A percentile compares a stretch with the other conserved stretches of the same genome.
Conservation (phyloP, 2,329 filamentous ascomycete genomes). For the Mycogone perniciosa region DNA sequence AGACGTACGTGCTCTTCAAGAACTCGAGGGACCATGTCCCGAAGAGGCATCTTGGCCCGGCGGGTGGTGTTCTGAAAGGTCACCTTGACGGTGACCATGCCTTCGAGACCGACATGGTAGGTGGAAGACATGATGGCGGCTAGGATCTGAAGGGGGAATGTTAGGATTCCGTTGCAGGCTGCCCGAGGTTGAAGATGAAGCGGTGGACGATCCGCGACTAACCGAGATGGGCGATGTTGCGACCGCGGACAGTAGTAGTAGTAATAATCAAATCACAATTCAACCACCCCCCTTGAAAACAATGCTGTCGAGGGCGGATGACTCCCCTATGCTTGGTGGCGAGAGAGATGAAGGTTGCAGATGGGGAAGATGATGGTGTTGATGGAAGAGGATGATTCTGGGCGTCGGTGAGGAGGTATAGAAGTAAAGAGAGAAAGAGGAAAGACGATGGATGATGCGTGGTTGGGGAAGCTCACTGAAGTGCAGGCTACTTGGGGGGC, state of each 20-base stretch:
- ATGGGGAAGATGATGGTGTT: slow-evolving; percentile 2
- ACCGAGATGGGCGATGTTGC: slow-evolving; percentile 3
- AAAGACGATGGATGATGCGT: slow-evolving; percentile 15
- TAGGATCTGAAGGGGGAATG: background rate
- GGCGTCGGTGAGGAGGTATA: slow-evolving; percentile 11
- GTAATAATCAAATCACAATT: background rate
- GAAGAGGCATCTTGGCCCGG: slow-evolving; percentile 83
- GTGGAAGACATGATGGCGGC: slow-evolving; percentile 11
- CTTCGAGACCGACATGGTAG: slow-evolving; percentile 19
- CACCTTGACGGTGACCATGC: slow-evolving; percentile 74
- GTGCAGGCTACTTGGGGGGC: background rate
- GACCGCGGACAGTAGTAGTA: background rate
- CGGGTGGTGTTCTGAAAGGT: slow-evolving; percentile 67
- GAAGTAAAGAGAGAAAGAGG: slow-evolving; percentile 14
- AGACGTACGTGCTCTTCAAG: slow-evolving; percentile 78
- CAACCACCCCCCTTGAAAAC: background rate
- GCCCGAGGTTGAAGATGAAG: background rate
- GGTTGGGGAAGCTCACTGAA: slow-evolving; percentile 2
- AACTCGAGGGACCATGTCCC: slow-evolving; percentile 67
- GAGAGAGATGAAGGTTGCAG: slow-evolving; percentile 2
- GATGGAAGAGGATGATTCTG: slow-evolving; percentile 1
- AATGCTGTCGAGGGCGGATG: slow-evolving; percentile 2
- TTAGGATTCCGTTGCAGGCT: background rate
- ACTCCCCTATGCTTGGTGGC: slow-evolving; percentile 3
- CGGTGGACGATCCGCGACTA: slow-evolving; percentile 9